These are phyloP conservation scores for Botrytis elliptica DNA, from an alignment of 2,329 filamentous ascomycete species.

Conservation along the genomic window DNA sequence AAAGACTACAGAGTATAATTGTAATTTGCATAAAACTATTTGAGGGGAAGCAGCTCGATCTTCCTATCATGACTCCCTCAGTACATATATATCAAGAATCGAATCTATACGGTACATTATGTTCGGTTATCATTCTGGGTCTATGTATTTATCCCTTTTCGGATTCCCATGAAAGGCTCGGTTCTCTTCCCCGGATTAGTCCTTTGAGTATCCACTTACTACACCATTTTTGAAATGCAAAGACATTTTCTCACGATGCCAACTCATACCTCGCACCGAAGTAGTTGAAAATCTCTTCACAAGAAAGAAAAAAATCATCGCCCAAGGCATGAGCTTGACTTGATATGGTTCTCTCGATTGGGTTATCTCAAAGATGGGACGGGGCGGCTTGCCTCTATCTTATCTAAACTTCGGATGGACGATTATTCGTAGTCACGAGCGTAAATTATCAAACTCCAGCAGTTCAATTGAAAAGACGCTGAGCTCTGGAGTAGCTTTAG, in stretches of 20 bases:
- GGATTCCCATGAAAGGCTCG: not conserved
- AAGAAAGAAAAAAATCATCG: not conserved
- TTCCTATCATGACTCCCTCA: not conserved
- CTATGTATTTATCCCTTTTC: not conserved
- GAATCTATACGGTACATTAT: not conserved
- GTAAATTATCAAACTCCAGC: not conserved
- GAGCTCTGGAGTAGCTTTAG: not conserved
- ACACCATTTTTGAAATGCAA: constrained; percentile 8
- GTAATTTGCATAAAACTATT: not conserved
- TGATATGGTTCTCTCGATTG: not conserved
- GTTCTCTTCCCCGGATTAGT: constrained; percentile 17
- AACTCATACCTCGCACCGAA: not conserved
- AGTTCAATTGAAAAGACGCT: not conserved
- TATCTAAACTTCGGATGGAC: constrained; percentile 4
- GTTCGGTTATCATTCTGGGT: not conserved
- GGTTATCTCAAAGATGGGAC: not conserved
- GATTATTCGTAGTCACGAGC: not conserved
- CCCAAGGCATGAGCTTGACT: not conserved
- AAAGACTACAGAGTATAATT: not conserved
- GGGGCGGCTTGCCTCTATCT: not conserved
- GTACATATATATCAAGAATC: not conserved
- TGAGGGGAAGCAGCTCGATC: not conserved
- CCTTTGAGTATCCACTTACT: constrained; percentile 6
- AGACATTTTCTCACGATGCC: constrained; percentile 10
- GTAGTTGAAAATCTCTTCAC: constrained; percentile 7